Evolutionary conservation across 495 filamentous ascomycete species (phyloP), one percentile per base, ranked within the genome.

Genomic region (Melanomma pulvis-pyrius): DNA sequence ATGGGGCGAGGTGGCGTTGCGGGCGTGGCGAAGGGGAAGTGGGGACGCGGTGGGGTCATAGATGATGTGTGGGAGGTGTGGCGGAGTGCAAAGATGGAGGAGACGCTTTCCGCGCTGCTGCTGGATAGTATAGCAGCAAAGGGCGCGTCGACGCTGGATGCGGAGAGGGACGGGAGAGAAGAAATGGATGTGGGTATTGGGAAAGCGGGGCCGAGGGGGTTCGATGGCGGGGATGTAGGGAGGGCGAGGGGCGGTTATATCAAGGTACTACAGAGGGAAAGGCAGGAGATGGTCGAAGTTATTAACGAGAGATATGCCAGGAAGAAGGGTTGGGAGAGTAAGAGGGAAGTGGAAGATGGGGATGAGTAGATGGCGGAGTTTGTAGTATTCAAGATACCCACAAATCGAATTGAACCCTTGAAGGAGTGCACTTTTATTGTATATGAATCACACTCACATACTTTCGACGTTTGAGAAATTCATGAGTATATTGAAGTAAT

Each of bases 31-130:
- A 82, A 61, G 32, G 76, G 80, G 54, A 87, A 87, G 75, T 86
- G 84, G 73, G 90, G 88, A 0, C 61, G 80, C n/a, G 77, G 79
- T 1, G 91, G 90, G 0, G 75, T 97, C 1, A 81, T 91, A 39
- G 88, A 90, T 54, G 79, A 85, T 22, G 51, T 94, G 58, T 98
- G 96, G 96, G 78, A 80, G 61, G 77, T 82, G 25, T 98, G 93
- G 93, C 84, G 91, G 66, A 82, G 86, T 72, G 81, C 83, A 48
- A 96, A 96, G 82, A 90, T 98, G 36, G 68, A 66, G 25, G 63
- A 70, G 57, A 70, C 58, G 29, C 51, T 70, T 39, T 19, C 52
- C 12, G 68, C 44, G 36, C 30, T 63, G 44, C 39, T 70, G 56
- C 15, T 66, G 30, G 68, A 69, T 63, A 34, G 11, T 7, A 30